Base-by-base conservation (phyloP, 805 yeast species). In the Grigorovia humatica region DNA sequence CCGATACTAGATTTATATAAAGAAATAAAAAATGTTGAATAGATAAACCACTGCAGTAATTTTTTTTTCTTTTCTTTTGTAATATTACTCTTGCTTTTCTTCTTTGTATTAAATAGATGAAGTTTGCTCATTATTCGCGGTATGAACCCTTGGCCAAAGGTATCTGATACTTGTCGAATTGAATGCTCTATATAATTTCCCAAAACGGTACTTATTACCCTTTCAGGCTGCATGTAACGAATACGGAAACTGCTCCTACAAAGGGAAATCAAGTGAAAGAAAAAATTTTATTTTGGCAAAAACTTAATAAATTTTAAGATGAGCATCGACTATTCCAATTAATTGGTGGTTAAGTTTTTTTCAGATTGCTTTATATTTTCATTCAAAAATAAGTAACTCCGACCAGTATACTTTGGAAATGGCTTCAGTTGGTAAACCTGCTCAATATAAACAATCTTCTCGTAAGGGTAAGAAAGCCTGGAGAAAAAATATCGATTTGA, bases 381-480 rank as follows among this genome's bases (percentile, higher is more conserved):
- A 32, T 32, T 32, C 38, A 8, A 32, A 32, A 8, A 23, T 23
- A 23, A 23, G 6, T 6, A 23, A 23, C 3, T 23, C 6, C 27
- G 27, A 23, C 27, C 6, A 23, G 6, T 23, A 23, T 23, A 23
- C 27, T 6, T 23, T 23, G 27, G 27, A 42, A 38, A 50, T 46
- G 49, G 47, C 47, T 30, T 19, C 20, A 8, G 49, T 44, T 11
- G 56, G 56, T 44, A 75, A 81, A 66, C 88, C 90, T 13, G 66
- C 79, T 20, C 81, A 77, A 58, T 76, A 74, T 58, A 71, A 71
- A 45, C 96, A 90, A 69, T 63, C 85, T 4, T 88, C 96, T 8
- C 78, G 98, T 63, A 93, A 93, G 73, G 96, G 96, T 45, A 91
- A 87, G 76, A 83, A 78, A 65, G 85, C 97, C 5, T 93, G 99